Percentiles rank a stretch among this genome's conserved stretches.
phyloP scores from a whole-genome alignment of 1,284 basidiomycete species.

The Malassezia sympodialis region DNA sequence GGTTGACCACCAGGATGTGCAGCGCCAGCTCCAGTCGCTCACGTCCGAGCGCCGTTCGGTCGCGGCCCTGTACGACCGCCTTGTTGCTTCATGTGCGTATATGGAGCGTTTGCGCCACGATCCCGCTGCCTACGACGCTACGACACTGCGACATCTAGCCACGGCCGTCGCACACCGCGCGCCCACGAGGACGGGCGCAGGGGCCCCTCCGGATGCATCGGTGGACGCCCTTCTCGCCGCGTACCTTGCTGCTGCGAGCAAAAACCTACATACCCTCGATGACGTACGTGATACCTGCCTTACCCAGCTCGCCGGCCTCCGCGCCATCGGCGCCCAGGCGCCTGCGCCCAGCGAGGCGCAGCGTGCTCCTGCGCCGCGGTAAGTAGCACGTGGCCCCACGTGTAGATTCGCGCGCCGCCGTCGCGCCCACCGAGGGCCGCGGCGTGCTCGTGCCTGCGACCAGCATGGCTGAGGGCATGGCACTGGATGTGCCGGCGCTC shows the following conservation, averaged over 20 bases:
- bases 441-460: neutral
- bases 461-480: conserved; percentile 44
- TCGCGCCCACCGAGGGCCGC: neutral
- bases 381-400: conserved; percentile 17
- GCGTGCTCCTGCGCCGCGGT: neutral
- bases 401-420: neutral
- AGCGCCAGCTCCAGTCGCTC: conserved; percentile 67
- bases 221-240: conserved; percentile 74
- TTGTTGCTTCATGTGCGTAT: conserved; percentile 69
- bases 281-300: conserved; percentile 55
- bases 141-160: conserved; percentile 67
- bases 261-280: conserved; percentile 70
- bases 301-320: conserved; percentile 8
- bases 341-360: neutral
- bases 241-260: conserved; percentile 73
- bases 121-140: conserved; percentile 50
- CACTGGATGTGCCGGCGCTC: conserved; percentile 32
- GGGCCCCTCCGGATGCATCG: neutral
- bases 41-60: conserved; percentile 83
- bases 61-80: conserved; percentile 82
- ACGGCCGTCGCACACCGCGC: conserved; percentile 59
- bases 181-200: neutral
- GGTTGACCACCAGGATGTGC: neutral
- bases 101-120: conserved; percentile 5
- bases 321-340: neutral